Evolutionary conservation across 1,284 basidiomycete species (phyloP).

Genomic region (Ustilago hordei): DNA sequence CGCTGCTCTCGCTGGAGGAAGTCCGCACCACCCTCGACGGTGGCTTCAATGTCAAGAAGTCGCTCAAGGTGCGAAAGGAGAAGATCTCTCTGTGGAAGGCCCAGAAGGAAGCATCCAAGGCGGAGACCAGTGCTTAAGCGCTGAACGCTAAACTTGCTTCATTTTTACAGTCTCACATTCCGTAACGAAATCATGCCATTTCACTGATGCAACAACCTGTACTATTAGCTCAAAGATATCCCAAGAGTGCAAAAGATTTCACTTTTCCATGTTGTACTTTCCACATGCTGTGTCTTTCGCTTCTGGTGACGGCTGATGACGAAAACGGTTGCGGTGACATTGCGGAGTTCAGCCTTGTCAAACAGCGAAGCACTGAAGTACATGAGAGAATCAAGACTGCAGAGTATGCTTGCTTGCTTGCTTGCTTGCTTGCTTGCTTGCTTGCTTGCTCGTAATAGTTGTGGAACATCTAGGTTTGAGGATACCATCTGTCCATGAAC

Average conservation of each 20-base stretch:
- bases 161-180: background rate
- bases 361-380: too few species aligned
- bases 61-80: conserved; percentile 65
- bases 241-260: background rate
- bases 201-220: conserved; percentile 17
- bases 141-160: background rate
- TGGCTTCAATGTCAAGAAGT: conserved; percentile 72
- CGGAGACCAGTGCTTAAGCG: conserved; percentile 27
- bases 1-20: conserved; percentile 80
- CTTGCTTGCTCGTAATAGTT: too few species aligned
- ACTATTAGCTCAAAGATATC: conserved; percentile 30
- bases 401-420: too few species aligned
- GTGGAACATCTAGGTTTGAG: too few species aligned
- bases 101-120: conserved; percentile 30
- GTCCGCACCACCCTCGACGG: conserved; percentile 73
- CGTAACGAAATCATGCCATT: conserved; percentile 1
- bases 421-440: too few species aligned
- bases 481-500: too few species aligned
- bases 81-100: conserved; percentile 58
- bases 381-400: too few species aligned
- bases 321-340: too few species aligned
- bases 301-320: background rate
- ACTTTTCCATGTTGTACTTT: background rate
- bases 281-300: background rate
- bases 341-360: too few species aligned